Base-by-base conservation (phyloP, 2,329 filamentous ascomycete genomes). In the Teratosphaeria pseudoeucalypti region DNA sequence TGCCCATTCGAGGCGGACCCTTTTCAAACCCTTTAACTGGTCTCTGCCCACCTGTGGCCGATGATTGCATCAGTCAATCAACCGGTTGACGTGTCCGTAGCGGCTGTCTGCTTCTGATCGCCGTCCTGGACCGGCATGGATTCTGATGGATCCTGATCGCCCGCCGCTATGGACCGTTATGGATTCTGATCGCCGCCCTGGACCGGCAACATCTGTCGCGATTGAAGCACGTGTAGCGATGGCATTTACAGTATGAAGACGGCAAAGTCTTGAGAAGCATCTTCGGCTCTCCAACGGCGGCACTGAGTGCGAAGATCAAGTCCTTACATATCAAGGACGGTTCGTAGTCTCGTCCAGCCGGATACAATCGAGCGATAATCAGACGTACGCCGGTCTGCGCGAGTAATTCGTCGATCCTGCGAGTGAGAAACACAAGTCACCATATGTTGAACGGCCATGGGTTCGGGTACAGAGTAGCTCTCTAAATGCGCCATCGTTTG, bases 281-380 rank as follows among this genome's bases (percentile, higher is more conserved):
- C 57, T 73, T 70, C 61, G 61, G 57, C 54, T 64, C 39, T 54
- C 65, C 43, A 68, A 70, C 39, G 57, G 60, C 26, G 62, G 49
- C 23, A 11, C 57, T n/a, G 54, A 59, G n/a, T 64, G 62, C 57
- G 23, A 52, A 6, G 57, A 62, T 26, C 32, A 76, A 0, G 67
- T 75, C 12, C 62, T 80, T 6, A 76, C 75, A 2, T 78, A 78
- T 62, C 76, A 76, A 53, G 79, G 79, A 16, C 76, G 79, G 56
- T 80, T 81, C 64, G 67, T 79, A 43, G 76, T 73, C 2, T 78
- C 76, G 1, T 75, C 75, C 0, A 69, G 68, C 5, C 71, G 79
- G 0, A 75, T 80, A 6, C 68, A 76, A 1, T 75, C 69, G 2
- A 69, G 71, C 10, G 62, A 66, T 26, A 73, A 69, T 55, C 56